These are phyloP conservation scores for Clohesyomyces aquaticus DNA, from an alignment of 495 filamentous ascomycete species.

Conservation along the genomic window DNA sequence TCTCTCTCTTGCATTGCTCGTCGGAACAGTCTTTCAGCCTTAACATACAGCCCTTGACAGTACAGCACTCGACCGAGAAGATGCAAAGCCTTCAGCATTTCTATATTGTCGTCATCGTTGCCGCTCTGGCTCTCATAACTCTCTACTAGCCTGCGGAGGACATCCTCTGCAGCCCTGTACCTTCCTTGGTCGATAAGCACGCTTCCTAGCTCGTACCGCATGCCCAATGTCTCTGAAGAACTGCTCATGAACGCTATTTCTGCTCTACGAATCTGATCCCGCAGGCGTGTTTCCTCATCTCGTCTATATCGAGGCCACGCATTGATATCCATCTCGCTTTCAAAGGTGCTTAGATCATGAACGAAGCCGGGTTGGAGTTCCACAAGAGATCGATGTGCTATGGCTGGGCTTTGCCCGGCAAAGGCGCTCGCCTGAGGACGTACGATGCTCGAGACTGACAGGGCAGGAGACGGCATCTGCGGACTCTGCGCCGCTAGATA, in stretches of 20 bases:
- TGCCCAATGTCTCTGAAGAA: constrained; percentile 15
- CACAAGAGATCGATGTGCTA: constrained; percentile 25
- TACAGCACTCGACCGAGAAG: constrained; percentile 20
- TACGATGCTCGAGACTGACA: constrained; percentile 35
- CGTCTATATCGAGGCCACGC: constrained; percentile 24
- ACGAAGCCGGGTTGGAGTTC: neutral
- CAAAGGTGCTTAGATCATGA: constrained; percentile 5
- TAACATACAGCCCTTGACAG: constrained; percentile 23
- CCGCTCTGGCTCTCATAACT: constrained; percentile 12
- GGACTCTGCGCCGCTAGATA: constrained; percentile 22
- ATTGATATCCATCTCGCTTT: constrained; percentile 10
- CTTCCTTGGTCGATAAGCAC: constrained; percentile 31
- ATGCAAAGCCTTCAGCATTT: constrained; percentile 20
- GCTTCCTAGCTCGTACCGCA: constrained; percentile 13
- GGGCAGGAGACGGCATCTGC: constrained; percentile 32
- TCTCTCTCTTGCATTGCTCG: constrained; percentile 12
- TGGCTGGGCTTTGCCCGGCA: constrained; percentile 33
- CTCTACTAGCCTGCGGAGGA: constrained; percentile 27
- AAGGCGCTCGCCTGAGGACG: constrained; percentile 32
- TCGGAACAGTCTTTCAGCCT: constrained; percentile 24
- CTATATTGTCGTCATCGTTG: constrained; percentile 12
- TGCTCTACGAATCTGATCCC: constrained; percentile 17
- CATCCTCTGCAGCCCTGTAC: constrained; percentile 30
- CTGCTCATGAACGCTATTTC: constrained; percentile 10
- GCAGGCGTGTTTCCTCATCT: constrained; percentile 27